phyloP scores from a whole-genome alignment of 2,329 filamentous ascomycete species.

The Fusarium sp. region DNA sequence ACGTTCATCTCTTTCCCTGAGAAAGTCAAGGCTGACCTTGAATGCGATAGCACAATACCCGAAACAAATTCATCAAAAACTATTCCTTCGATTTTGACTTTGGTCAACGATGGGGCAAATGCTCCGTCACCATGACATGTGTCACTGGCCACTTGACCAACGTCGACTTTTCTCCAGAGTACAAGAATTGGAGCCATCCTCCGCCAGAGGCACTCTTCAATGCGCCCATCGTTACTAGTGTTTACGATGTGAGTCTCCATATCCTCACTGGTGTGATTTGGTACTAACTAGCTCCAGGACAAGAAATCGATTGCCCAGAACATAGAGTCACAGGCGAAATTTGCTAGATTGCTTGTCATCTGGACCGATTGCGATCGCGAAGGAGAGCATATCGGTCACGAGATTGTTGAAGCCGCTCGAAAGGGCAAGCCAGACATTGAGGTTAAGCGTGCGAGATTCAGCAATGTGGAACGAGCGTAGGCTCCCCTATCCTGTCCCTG shows the following conservation, averaged over 20 bases:
- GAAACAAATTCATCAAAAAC: constrained; percentile 88
- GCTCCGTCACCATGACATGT: constrained; percentile 91
- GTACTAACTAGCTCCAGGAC: constrained; percentile 63
- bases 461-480: constrained; percentile 92
- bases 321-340: constrained; percentile 81
- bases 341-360: constrained; percentile 84
- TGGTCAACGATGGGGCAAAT: constrained; percentile 81
- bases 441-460: constrained; percentile 90
- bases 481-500: constrained; percentile 45
- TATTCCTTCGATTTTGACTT: constrained; percentile 94
- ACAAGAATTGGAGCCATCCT: constrained; percentile 84
- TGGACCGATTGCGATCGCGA: constrained; percentile 99
- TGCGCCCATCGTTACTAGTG: constrained; percentile 76
- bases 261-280: background rate
- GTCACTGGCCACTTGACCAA: constrained; percentile 89
- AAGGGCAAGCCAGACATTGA: constrained; percentile 80
- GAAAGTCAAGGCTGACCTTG: constrained; percentile 36
- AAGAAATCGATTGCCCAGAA: constrained; percentile 87
- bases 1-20: constrained; percentile 47
- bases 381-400: constrained; percentile 94
- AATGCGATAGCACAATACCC: constrained; percentile 70
- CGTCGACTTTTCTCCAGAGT: constrained; percentile 80
- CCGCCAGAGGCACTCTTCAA: constrained; percentile 84
- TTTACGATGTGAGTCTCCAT: constrained; percentile 69
- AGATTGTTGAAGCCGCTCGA: constrained; percentile 85